phyloP scores from a whole-genome alignment of 2,329 filamentous ascomycete genomes.

The Claviceps sp. region DNA sequence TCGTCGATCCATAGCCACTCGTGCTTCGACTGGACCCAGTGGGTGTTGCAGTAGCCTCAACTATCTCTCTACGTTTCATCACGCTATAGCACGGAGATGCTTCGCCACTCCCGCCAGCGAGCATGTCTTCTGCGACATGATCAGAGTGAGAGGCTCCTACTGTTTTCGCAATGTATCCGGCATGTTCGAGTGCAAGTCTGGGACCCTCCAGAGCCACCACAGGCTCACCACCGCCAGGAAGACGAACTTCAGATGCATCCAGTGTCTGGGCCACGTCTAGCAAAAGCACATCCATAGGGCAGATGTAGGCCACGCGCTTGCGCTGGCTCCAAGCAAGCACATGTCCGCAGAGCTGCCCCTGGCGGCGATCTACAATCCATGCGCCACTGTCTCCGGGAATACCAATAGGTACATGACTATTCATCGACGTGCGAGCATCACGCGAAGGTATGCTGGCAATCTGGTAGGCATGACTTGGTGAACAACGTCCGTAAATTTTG shows the following conservation, averaged over 20 bases:
- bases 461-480: constrained; percentile 61
- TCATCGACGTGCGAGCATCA: constrained; percentile 5
- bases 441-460: constrained; percentile 29
- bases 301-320: constrained; percentile 78
- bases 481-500: constrained; percentile 72
- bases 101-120: constrained; percentile 16
- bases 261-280: constrained; percentile 74
- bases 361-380: constrained; percentile 73
- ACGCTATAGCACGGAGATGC: neutral
- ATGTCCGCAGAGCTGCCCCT: constrained; percentile 76
- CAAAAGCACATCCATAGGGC: constrained; percentile 83
- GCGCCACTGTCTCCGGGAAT: constrained; percentile 86
- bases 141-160: constrained; percentile 5
- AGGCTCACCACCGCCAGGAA: constrained; percentile 48
- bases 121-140: constrained; percentile 16
- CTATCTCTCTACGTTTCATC: constrained; percentile 6
- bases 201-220: constrained; percentile 19
- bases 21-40: neutral
- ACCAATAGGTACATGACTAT: constrained; percentile 31
- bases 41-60: neutral
- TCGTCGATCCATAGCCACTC: constrained; percentile 14
- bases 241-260: constrained; percentile 52
- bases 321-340: constrained; percentile 77
- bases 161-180: neutral
- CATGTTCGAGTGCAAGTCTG: neutral